Base-by-base conservation (phyloP, 768 basidiomycete genomes). In the Cystofilobasidium ferigula region DNA sequence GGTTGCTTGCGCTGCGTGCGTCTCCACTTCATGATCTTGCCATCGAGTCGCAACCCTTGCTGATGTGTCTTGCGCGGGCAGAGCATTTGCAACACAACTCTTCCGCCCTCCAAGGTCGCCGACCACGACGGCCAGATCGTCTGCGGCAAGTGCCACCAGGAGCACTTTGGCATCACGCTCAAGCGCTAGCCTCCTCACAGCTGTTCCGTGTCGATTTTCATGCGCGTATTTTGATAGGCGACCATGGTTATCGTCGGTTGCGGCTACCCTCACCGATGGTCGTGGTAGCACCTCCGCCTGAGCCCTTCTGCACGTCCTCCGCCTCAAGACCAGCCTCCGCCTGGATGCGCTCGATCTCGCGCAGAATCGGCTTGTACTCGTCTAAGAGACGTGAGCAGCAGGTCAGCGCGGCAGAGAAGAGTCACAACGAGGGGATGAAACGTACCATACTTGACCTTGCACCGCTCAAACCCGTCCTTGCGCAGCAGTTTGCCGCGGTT, bases 251-350 rank as follows among this genome's bases (percentile, higher is more conserved):
- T 28, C 65, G 35, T 13, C 65, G 9, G 28, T 67, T 67, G 28
- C 65, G n/a, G 22, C 51, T 56, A 22, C 57, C 64, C 58, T 67
- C 65, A 1, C 65, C 65, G 16, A 61, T 54, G 22, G 60, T 53
- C 57, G 56, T 45, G 1, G 40, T 45, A 9, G 63, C 42, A 4
- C 76, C 79, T 34, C 77, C 80, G 22, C 78, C 80, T 5, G 83
- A 84, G 28, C 81, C 81, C 67, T 77, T 78, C 70, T 79, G 79
- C 81, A 89, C 87, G 71, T 89, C 88, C 26, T 87, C 86, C 68
- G 87, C 86, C 65, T 92, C 88, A 60, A 92, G 74, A 0, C 89
- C 90, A 0, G 91, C 89, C 70, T 89, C 88, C 13, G 81, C 82
- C 59, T 90, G 75, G 48, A 92, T 91, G 70, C 82, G 85, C 73